Evolutionary conservation across 352 stramenopile genomes (phyloP), one percentile per base, ranked within the genome.

Genomic region (Sclerospora graminicola): DNA sequence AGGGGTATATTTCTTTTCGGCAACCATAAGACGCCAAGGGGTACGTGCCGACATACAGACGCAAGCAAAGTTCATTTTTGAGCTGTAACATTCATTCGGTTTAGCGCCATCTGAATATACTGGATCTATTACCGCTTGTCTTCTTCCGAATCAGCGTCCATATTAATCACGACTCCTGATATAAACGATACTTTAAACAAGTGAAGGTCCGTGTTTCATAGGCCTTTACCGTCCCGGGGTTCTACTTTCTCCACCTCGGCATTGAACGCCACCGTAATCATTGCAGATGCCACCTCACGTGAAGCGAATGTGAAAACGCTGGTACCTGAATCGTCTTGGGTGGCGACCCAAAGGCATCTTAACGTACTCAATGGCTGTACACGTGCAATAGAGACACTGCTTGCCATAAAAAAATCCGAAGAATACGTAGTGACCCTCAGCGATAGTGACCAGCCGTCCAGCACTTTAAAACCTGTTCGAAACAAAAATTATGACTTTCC

Each of bases 161-260:
- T 63, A 45, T 90, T 90, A 42, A 84, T 88, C 36, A 84, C 72
- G 15, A 66, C 62, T 20, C 73, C 76, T 4, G 79, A 72, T 14
- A 66, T 74, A 44, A 87, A 85, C 39, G 73, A 83, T 15, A 90
- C 48, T 56, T 90, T 86, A 53, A 94, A 93, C 54, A 76, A 84
- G 51, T 87, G 69, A 34, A 67, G 66, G 43, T 94, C 93, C 42
- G 67, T 84, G 42, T 90, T 76, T 45, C 82, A 74, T 3, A 88
- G 56, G 0, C 81, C 83, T 15, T 84, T 82, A 8, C 83, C 83
- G 44, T 94, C 83, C 83, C 83, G 93, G 5, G 64, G 51, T 50
- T 90, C 80, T 28, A 94, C 65, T 33, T 82, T 82, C 45, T 74
- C 53, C 28, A 90, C 65, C 44, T 90, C 79, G 31, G 68, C 74